A percentile compares a stretch with the other conserved stretches of the same genome.
Evolutionary conservation across 192 early-diverging fungal genomes (phyloP).

Genomic region (Cetraspora pellucida): DNA sequence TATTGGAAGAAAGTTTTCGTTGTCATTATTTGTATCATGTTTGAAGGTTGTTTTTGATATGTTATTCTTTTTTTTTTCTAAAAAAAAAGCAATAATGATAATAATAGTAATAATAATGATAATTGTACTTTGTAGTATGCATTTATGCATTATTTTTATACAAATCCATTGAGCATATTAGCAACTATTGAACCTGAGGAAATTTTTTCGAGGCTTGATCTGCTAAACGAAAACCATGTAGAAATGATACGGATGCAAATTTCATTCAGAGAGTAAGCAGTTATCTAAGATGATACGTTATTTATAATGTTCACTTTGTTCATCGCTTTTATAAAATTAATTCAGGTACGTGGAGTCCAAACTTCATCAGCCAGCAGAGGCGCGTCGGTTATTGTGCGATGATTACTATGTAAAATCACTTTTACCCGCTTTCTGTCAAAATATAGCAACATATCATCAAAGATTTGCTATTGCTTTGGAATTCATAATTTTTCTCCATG

Average conservation of each 20-base stretch:
- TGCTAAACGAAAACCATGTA: conserved; percentile 55
- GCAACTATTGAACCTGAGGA: conserved; percentile 34
- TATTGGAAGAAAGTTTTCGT: conserved; percentile 77
- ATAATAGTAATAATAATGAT: not conserved
- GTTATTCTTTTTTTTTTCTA: not conserved
- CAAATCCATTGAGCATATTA: conserved; percentile 80
- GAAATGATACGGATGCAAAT: conserved; percentile 71
- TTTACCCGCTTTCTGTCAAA: conserved; percentile 52
- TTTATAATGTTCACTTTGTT: not conserved
- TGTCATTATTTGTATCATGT: conserved; percentile 69
- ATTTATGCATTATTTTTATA: conserved; percentile 84
- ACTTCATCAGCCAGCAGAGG: conserved; percentile 42
- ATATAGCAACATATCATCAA: conserved; percentile 58
- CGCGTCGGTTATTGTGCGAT: conserved; percentile 55
- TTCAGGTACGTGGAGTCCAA: not conserved
- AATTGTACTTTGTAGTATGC: conserved; percentile 60
- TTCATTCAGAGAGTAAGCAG: conserved; percentile 64
- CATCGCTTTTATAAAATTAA: not conserved
- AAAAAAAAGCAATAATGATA: too few relatives aligned
- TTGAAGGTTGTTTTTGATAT: conserved; percentile 58
- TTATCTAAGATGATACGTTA: not conserved
- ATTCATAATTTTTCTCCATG: conserved; percentile 51
- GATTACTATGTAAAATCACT: conserved; percentile 58
- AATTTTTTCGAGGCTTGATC: conserved; percentile 34
- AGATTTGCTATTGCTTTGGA: conserved; percentile 63